These are phyloP conservation scores for Calvatia gigantea DNA, from an alignment of 768 basidiomycete genomes.

Conservation along the genomic window DNA sequence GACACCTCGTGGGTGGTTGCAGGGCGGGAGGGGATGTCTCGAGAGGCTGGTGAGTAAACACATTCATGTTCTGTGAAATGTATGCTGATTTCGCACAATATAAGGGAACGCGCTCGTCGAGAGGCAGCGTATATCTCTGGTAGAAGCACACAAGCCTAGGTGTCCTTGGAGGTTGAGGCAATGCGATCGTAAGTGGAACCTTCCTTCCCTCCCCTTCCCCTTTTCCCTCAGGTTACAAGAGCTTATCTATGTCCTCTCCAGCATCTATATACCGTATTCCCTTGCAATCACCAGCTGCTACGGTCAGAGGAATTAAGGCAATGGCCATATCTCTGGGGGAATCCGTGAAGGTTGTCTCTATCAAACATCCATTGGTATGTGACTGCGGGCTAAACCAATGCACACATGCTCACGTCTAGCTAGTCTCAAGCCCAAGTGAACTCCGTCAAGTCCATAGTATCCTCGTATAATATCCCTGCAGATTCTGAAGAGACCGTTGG, in stretches of 20 bases:
- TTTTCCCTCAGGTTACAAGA: too few relatives aligned
- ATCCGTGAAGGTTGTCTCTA: conserved; percentile 47
- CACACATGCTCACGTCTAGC: not conserved
- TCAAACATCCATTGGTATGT: conserved; percentile 75
- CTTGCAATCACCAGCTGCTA: conserved; percentile 59
- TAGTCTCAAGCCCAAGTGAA: conserved; percentile 60
- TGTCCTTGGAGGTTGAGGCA: conserved; percentile 84
- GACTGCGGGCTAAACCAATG: not conserved
- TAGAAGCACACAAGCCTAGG: conserved; percentile 72
- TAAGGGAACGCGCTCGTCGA: conserved; percentile 68
- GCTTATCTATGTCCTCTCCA: conserved; percentile 16
- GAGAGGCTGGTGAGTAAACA: conserved; percentile 68
- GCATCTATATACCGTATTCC: conserved; percentile 76
- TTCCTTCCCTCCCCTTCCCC: not conserved
- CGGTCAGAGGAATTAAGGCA: conserved; percentile 56
- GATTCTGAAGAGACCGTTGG: conserved; percentile 13
- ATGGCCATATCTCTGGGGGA: conserved; percentile 52
- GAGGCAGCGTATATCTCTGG: conserved; percentile 63
- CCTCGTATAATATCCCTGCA: conserved; percentile 25
- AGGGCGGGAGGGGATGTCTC: conserved; percentile 62
- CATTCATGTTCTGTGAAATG: conserved; percentile 11
- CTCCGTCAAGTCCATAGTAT: conserved; percentile 46
- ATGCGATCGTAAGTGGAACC: conserved; percentile 60
- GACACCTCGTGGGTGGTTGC: conserved; percentile 71
- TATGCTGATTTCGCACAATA: not conserved